Conservation (phyloP, 805 yeast genomes). For the Metschnikowia kunwiensis region DNA sequence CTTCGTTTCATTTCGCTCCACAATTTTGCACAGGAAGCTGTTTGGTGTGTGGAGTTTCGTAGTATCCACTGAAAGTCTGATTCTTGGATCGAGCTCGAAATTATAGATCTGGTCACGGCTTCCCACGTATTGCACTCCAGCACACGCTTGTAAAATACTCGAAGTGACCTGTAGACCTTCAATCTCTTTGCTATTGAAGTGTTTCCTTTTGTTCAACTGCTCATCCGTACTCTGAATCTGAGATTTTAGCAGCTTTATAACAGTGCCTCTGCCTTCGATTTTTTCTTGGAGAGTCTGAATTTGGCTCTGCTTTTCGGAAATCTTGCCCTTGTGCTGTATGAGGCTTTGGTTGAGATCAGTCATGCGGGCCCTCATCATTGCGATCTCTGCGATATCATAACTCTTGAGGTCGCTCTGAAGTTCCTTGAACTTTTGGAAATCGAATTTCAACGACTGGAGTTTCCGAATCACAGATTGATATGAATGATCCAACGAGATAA, state of each 20-base stretch:
- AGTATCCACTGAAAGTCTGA: conserved; percentile 11
- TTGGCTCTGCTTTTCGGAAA: conserved; percentile 13
- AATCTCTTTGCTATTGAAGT: conserved; percentile 15
- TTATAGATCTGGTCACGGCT: conserved; percentile 5
- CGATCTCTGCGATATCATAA: conserved; percentile 18
- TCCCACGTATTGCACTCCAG: conserved; percentile 23
- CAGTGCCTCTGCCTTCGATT: conserved; percentile 10
- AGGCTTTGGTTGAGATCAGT: conserved; percentile 18
- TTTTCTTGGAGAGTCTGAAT: conserved; percentile 13
- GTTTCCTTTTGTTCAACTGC: conserved; percentile 10
- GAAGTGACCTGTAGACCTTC: conserved; percentile 17
- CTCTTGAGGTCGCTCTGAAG: conserved; percentile 15
- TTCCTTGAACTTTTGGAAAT: conserved; percentile 15
- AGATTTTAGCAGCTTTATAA: conserved; percentile 20
- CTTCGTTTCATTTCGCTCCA: conserved; percentile 1
- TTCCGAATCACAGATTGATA: conserved; percentile 16
- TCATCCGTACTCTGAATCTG: conserved; percentile 19
- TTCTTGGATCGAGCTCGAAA: conserved; percentile 14
- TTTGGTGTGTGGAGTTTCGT: conserved; percentile 8
- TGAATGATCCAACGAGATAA: conserved; percentile 14
- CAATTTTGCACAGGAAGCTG: conserved; percentile 7
- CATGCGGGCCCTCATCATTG: conserved; percentile 13
- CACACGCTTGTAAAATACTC: conserved; percentile 25
- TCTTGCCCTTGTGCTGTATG: conserved; percentile 11
- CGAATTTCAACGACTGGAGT: conserved; percentile 8